Evolutionary conservation across 352 stramenopile species (phyloP).

Genomic region (Pythium biforme): DNA sequence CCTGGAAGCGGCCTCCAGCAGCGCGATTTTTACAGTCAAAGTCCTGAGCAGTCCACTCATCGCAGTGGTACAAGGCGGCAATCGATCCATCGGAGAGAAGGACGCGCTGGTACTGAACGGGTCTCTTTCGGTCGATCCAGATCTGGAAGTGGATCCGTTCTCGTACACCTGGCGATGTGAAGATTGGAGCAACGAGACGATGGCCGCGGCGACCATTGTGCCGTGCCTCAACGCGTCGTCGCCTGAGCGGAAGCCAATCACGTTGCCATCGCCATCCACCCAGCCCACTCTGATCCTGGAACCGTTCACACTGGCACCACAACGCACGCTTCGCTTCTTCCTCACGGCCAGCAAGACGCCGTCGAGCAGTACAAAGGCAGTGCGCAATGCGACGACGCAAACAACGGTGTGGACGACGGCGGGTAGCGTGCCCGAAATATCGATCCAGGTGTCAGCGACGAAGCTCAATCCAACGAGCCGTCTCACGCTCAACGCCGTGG

Average conservation of each 20-base stretch:
- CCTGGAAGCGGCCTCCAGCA: conserved; percentile 30
- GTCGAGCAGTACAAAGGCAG: background rate
- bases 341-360: conserved; percentile 39
- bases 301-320: conserved; percentile 42
- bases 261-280: conserved; percentile 3
- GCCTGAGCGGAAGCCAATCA: background rate
- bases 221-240: conserved; percentile 22
- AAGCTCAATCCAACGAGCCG: conserved; percentile 55
- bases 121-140: conserved; percentile 48
- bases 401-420: conserved; percentile 48
- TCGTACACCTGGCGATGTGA: conserved; percentile 50
- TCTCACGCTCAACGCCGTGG: conserved; percentile 32
- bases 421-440: conserved; percentile 49
- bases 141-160: conserved; percentile 36
- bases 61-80: conserved; percentile 39
- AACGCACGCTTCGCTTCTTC: conserved; percentile 46
- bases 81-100: conserved; percentile 45
- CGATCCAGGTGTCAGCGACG: conserved; percentile 22
- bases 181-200: conserved; percentile 46
- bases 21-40: conserved; percentile 39
- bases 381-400: conserved; percentile 20
- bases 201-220: background rate
- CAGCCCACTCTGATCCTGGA: conserved; percentile 34
- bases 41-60: conserved; percentile 41
- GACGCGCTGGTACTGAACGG: conserved; percentile 55